Evolutionary conservation across 75 land plant genomes (phyloP).

Genomic region (Cunninghamia lanceolata): DNA sequence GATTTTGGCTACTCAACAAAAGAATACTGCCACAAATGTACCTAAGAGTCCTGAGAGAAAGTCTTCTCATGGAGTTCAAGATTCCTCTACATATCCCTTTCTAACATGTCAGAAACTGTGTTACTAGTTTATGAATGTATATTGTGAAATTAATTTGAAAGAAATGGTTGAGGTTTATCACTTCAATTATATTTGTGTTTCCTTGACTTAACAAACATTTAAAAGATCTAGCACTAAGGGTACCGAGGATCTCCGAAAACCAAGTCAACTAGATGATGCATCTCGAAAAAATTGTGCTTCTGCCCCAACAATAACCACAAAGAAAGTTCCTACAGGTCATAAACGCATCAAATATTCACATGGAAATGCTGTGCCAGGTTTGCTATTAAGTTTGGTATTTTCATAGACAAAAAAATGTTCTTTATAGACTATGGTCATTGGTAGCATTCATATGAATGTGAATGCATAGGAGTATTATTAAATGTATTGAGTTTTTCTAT

Average conservation of each 20-base stretch:
- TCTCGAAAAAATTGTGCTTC: slow-evolving; percentile 5
- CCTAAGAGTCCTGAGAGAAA: slow-evolving; percentile 25
- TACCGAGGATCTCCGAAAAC: slow-evolving; percentile 12
- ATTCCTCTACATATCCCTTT: slow-evolving; percentile 35
- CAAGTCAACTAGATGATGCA: slow-evolving; percentile 5
- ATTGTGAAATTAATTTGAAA: neutral
- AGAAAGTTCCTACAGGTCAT: neutral
- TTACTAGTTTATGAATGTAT: neutral
- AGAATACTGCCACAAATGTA: slow-evolving; percentile 17
- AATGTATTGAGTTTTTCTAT: neutral
- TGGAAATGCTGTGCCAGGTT: slow-evolving; percentile 47
- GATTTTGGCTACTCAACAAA: slow-evolving; percentile 12
- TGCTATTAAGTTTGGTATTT: slow-evolving; percentile 7
- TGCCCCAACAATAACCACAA: slow-evolving; percentile 6
- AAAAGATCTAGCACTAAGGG: slow-evolving; percentile 17
- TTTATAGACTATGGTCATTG: neutral
- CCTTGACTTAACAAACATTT: slow-evolving; percentile 31
- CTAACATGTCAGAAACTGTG: neutral
- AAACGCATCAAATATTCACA: slow-evolving; percentile 41
- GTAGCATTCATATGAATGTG: neutral
- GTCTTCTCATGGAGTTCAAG: slow-evolving; percentile 20
- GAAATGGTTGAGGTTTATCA: neutral
- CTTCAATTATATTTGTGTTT: neutral
- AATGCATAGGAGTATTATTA: neutral
- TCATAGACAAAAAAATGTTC: neutral